Evolutionary conservation across 495 filamentous ascomycete genomes (phyloP).

Genomic region (Aspergillus baeticus): DNA sequence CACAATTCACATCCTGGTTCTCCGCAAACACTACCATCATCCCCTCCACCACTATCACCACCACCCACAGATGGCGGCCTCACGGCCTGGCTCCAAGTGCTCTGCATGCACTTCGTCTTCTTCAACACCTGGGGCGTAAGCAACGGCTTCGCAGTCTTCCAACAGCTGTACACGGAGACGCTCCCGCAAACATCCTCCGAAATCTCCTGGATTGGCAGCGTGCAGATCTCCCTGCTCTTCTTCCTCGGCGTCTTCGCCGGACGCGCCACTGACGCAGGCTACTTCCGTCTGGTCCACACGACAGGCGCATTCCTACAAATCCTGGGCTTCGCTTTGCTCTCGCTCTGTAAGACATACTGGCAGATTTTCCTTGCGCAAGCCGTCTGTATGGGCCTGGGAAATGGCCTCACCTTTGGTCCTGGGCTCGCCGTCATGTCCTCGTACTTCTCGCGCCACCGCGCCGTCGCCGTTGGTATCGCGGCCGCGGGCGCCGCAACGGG

Average conservation of each 20-base stretch:
- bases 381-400: conserved; percentile 36
- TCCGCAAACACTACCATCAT: no score
- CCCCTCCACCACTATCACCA: no score
- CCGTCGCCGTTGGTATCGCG: conserved; percentile 45
- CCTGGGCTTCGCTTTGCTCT: conserved; percentile 47
- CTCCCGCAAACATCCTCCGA: conserved; percentile 23
- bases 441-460: conserved; percentile 37
- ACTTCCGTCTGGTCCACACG: conserved; percentile 27
- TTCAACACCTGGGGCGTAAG: conserved; percentile 2
- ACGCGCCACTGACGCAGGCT: conserved; percentile 41
- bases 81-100: conserved; percentile 26
- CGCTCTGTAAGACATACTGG: conserved; percentile 36
- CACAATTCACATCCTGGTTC: no score
- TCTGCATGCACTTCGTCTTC: conserved; percentile 15
- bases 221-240: conserved; percentile 39
- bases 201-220: conserved; percentile 47
- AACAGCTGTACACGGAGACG: no score
- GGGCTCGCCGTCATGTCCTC: conserved; percentile 35
- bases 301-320: conserved; percentile 30
- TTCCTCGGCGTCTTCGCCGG: conserved; percentile 34
- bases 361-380: conserved; percentile 40
- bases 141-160: conserved; percentile 10
- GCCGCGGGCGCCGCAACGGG: conserved; percentile 41
- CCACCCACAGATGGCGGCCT: conserved; percentile 24
- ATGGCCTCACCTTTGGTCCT: conserved; percentile 35